phyloP scores from a whole-genome alignment of 352 stramenopile genomes.

The Phytophthora cajani region DNA sequence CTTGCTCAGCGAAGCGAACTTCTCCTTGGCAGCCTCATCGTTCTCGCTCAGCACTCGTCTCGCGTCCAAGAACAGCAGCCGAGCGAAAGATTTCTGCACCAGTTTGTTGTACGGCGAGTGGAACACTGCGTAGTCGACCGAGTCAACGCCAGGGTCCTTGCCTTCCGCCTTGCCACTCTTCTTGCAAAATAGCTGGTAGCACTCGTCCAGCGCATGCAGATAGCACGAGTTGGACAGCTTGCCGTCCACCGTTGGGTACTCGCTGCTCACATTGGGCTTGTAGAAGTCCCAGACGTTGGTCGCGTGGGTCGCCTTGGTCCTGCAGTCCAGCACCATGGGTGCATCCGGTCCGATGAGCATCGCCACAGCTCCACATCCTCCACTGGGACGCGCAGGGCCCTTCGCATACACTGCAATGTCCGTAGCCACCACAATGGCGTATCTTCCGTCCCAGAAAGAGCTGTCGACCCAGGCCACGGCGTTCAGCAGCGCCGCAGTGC shows the following conservation, averaged over 20 bases:
- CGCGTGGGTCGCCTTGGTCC: conserved; percentile 91
- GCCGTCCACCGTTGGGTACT: conserved; percentile 97
- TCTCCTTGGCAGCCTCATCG: conserved; percentile 22
- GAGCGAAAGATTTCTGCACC: conserved; percentile 96
- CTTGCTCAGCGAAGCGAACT: conserved; percentile 57
- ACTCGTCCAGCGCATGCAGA: conserved; percentile 95
- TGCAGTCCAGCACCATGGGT: conserved; percentile 91
- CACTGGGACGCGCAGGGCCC: conserved; percentile 89
- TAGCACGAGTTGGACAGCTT: conserved; percentile 96
- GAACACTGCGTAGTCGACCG: conserved; percentile 95
- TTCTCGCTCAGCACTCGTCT: conserved; percentile 34
- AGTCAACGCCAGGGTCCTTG: conserved; percentile 43
- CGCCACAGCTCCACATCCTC: conserved; percentile 94
- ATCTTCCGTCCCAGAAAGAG: conserved; percentile 92
- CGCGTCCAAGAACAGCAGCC: conserved; percentile 83
- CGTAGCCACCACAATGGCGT: conserved; percentile 95
- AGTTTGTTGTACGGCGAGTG: conserved; percentile 99
- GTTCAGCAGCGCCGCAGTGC: conserved; percentile 97
- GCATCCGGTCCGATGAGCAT: conserved; percentile 97
- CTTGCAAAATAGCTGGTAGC: conserved; percentile 91
- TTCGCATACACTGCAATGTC: conserved; percentile 98
- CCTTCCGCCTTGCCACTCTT: conserved; percentile 59
- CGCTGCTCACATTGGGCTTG: conserved; percentile 92
- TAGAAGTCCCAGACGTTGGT: conserved; percentile 98
- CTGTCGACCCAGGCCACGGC: conserved; percentile 96